Evolutionary conservation across 768 basidiomycete genomes (phyloP), one percentile per base, ranked within the genome.

Genomic region (Mycena leptocephala): DNA sequence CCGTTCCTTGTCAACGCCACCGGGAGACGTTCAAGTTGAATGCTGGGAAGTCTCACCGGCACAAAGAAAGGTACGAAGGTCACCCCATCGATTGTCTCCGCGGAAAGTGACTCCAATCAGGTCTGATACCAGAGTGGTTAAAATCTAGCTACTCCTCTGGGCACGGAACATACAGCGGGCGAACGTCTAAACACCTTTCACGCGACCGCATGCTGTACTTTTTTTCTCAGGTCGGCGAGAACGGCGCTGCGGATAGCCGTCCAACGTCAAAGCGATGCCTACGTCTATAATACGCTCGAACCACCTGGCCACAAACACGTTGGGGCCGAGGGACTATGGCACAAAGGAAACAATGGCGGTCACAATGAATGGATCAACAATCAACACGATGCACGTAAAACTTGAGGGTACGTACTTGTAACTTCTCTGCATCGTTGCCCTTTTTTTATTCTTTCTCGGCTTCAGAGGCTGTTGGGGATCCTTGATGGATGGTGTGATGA

Each of bases 171-270:
- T 65, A 74, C 63, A 58, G 72, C 64, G 22, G 22, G 22, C 43
- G 43, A 20, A 46, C 43, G 43, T n/a, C 43, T 26, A 69, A 18
- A 64, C 68, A 61, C 32, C 63, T 51, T 63, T 41, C 67, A 48
- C 63, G 63, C 24, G 37, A 62, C 65, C 68, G n/a, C 37, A 64
- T 58, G 41, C 61, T 46, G 30, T 56, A 35, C n/a, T 51, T 14
- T 70, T 48, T 76, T 76, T 76, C 69, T 67, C 74, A 75, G 61
- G 58, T 70, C 64, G 67, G 67, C 53, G 67, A 65, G 46, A 74
- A 66, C 51, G n/a, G 7, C 28, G 43, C 55, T 74, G 72, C 66
- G 72, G 63, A 68, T 53, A 53, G 14, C 28, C 10, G 53, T 41
- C 43, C 18, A 32, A 58, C 63, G 66, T 69, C 66, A 68, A 70